Evolutionary conservation across 352 stramenopile genomes (phyloP), one percentile per base, ranked within the genome.

Genomic region (Phytopythium ostracodes): DNA sequence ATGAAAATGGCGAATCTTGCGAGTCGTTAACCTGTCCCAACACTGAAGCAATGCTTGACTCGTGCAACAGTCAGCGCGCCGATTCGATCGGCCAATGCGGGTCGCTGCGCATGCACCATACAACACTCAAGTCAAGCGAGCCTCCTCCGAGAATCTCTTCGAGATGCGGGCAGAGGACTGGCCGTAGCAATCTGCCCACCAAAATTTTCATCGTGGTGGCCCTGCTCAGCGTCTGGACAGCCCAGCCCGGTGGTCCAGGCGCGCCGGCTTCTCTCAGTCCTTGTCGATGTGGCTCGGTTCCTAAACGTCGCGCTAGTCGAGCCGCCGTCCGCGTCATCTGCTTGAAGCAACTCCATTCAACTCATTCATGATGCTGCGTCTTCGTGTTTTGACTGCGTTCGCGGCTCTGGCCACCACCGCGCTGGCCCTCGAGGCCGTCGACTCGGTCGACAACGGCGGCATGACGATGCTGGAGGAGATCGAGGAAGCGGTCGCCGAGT

Each of bases 391-490:
- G 17, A 17, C 49, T 38, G 49, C 49, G 14, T 14, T 38, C 25
- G 27, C 27, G 15, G 49, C 27, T 0, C 14, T 38, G 3, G 14
- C 27, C 29, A 25, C 49, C 25, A 38, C 47, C 27, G 24, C 4
- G 1, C 18, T 20, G 12, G 17, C 42, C 42, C 20, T 35, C 15
- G 47, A 54, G 47, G 47, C n/a, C 17, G 47, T 38, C 49, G 49
- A 55, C 17, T 33, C 49, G 25, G 49, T 55, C 25, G 49, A 38
- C 25, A 55, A 12, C 27, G 49, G 49, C 27, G 25, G 47, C 24
- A 38, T 55, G 24, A 55, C 25, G 24, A 55, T 25, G 8, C 24
- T 55, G 15, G 49, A 55, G 29, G 49, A 55, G 49, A 55, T 55
- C 24, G 49, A 55, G 15, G 49, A 35, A 25, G 27, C 49, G 24